Evolutionary conservation across 257 asterid species (phyloP), one percentile per base, ranked within the genome.

Genomic region (Solanum medicagineum): DNA sequence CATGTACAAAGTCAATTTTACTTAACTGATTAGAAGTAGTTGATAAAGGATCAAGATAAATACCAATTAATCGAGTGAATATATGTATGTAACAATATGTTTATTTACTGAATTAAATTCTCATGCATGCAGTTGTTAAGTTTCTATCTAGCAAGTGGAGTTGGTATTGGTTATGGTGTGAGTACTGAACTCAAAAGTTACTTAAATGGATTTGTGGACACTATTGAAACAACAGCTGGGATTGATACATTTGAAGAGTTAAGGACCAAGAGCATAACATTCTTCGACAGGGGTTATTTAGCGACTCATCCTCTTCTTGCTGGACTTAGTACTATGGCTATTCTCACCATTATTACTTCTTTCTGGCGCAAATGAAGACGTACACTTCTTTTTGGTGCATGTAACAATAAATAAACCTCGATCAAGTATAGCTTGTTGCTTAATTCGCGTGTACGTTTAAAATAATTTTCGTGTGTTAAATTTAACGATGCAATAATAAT

Each of bases 101-200:
- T 36, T 44, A 10, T 24, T 24, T 17, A 63, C 26, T 63, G 71
- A 24, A 63, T 10, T 47, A 47, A 47, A 54, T 10, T 22, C 16
- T 4, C 42, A 36, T 36, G 69, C 12, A 62, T 20, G 45, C 88
- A 93, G 96, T 16, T 87, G 26, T 63, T 89, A 2, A 93, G 92
- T 49, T 84, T 88, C 85, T 29, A 90, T 4, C 81, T 94, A 86
- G 96, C 94, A 49, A 92, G 85, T 20, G 98, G 97, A 85, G 93
- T 91, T 36, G 95, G 98, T 7, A 94, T 90, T 3, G 98, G 98
- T 15, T 89, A 91, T 77, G 94, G 94, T 69, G 85, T 91, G 1
- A 85, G 90, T 4, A 80, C 79, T 29, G 95, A 93, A 71, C 1
- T 89, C 0, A 89, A 90, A 85, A 85, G 91, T 69, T 80, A 66